phyloP scores from a whole-genome alignment of 176 grass and related monocot genomes.

The Zea mays region DNA sequence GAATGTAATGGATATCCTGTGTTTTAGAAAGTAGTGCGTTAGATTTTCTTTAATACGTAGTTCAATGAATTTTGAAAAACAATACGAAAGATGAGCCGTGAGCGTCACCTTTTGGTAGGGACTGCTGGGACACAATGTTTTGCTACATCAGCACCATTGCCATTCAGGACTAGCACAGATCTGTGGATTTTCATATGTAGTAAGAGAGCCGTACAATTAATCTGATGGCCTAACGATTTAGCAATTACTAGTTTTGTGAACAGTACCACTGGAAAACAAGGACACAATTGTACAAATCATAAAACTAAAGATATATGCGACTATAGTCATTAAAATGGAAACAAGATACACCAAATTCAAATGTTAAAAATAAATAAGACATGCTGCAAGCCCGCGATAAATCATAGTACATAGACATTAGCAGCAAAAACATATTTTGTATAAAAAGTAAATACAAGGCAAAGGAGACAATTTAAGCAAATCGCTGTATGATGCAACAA shows the following conservation, averaged over 20 bases:
- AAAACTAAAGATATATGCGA: neutral
- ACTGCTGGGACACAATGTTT: slow-evolving; percentile 89
- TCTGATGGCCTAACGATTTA: neutral
- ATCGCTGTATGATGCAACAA: slow-evolving; percentile 14
- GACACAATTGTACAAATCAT: neutral
- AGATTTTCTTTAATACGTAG: slow-evolving; percentile 34
- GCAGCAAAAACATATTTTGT: neutral
- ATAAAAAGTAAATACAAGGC: neutral
- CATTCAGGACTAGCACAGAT: slow-evolving; percentile 81
- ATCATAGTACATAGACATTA: slow-evolving; percentile 8
- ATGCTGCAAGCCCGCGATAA: neutral
- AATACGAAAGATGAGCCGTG: slow-evolving; percentile 1
- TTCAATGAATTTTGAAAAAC: slow-evolving; percentile 23
- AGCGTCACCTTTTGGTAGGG: slow-evolving; percentile 60
- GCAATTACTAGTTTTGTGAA: neutral
- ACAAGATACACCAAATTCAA: neutral
- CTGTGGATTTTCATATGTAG: slow-evolving; percentile 46
- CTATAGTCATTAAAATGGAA: neutral
- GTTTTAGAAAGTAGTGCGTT: slow-evolving; percentile 27
- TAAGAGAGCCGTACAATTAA: slow-evolving; percentile 16
- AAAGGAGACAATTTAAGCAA: slow-evolving; percentile 13
- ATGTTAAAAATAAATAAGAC: neutral
- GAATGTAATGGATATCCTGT: slow-evolving; percentile 91
- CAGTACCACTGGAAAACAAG: neutral
- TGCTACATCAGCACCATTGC: slow-evolving; percentile 84